phyloP scores from a whole-genome alignment of 257 asterid species.

The Nicotiana obtusifolia region DNA sequence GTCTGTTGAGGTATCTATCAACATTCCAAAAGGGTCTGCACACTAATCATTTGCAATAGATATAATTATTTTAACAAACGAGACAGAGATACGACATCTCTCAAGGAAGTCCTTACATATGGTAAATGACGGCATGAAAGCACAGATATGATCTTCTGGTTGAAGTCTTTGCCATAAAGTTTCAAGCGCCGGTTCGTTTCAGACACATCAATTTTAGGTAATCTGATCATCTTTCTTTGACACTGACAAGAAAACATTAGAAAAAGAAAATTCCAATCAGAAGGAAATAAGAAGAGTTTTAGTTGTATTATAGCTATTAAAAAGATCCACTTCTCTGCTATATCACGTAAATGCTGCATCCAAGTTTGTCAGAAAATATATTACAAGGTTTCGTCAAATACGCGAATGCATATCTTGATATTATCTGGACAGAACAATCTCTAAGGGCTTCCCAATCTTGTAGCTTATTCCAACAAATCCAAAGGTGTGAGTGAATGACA shows the following conservation, averaged over 20 bases:
- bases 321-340: neutral
- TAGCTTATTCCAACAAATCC: neutral
- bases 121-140: conserved; percentile 8
- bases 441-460: neutral
- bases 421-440: neutral
- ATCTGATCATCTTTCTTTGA: neutral
- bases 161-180: conserved; percentile 3
- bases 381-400: neutral
- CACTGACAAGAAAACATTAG: conserved; percentile 6
- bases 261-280: neutral
- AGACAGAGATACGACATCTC: neutral
- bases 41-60: conserved; percentile 3
- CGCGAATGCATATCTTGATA: neutral
- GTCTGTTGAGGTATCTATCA: conserved; percentile 27
- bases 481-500: neutral
- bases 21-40: neutral
- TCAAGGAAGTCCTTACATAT: conserved; percentile 12
- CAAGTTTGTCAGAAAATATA: neutral
- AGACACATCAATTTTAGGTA: neutral
- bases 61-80: neutral
- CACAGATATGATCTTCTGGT: conserved; percentile 6
- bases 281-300: neutral
- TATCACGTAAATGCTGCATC: neutral
- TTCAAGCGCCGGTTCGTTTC: conserved; percentile 3
- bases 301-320: neutral